Base-by-base conservation (phyloP, 176 grass and related monocot genomes). In the Eremochloa ophiuroides region DNA sequence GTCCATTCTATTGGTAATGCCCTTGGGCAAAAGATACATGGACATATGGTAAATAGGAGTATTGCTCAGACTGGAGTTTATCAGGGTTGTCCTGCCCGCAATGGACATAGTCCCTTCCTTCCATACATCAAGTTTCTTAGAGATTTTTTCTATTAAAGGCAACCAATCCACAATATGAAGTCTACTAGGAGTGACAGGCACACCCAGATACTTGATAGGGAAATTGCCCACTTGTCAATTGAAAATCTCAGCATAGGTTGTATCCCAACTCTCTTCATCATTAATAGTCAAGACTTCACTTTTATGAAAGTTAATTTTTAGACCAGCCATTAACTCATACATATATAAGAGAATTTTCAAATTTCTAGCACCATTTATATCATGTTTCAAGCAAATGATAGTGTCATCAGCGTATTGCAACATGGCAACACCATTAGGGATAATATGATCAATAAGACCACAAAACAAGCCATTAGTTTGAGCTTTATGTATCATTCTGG, bases 1-100 rank as follows among this genome's bases (percentile, higher is more conserved):
- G 7, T 50, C 47, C 1, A 50, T 0, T 0, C 2, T 7, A 0
- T 7, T 0, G 0, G 20, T 3, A 7, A 50, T 7, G 0, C 17
- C 7, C 7, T 50, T 50, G 0, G 47, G 47, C 0, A 50, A 6
- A 0, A 20, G 2, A 1, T 50, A 50, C 0, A 20, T 2, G 0
- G 47, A 50, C 47, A 50, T 50, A 0, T 50, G 6, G 1, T 50
- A 50, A 0, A 50, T 18, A 0, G 47, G 47, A 0, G 17, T 0
- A 20, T 50, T 50, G 16, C 1, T 50, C 1, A 50, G 6, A 2
- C 47, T 50, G 2, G 17, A 18, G 0, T 20, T 0, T 7, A 50
- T 50, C 1, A 50, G 1, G 7, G 17, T 20, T 7, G 0, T 18
- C 0, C 47, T 50, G 0, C 47, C 47, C 2, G 47, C 47, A 6